These are phyloP conservation scores for Hypomontagnella submonticulosa DNA, from an alignment of 495 filamentous ascomycete species.

Conservation along the genomic window DNA sequence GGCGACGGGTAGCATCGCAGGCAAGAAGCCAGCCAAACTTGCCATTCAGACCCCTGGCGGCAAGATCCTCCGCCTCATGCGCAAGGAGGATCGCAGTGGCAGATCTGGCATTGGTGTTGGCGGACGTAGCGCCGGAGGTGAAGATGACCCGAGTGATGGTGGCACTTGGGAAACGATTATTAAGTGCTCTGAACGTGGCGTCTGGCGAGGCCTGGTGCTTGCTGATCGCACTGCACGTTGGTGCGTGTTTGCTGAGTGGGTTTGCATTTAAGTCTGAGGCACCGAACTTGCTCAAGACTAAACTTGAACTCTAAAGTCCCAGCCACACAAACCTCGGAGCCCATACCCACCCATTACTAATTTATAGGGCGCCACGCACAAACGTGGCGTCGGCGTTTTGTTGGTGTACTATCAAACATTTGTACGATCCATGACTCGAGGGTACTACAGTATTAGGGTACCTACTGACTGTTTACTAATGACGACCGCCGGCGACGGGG, in stretches of 20 bases:
- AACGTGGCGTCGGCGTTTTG: no score
- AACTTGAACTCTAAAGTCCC: background rate
- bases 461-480: constrained; percentile 13
- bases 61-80: constrained; percentile 89
- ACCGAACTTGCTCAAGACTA: background rate
- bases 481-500: constrained; percentile 11
- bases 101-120: constrained; percentile 54
- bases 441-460: background rate
- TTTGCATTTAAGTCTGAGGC: constrained; percentile 52
- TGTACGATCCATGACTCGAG: constrained; percentile 1
- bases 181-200: constrained; percentile 90
- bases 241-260: constrained; percentile 99
- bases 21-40: constrained; percentile 90
- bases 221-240: constrained; percentile 95
- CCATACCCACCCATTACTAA: background rate
- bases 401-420: no score
- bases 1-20: constrained; percentile 53
- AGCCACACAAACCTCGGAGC: background rate
- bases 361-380: no score
- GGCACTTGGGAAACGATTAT: constrained; percentile 97
- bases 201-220: constrained; percentile 92
- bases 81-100: constrained; percentile 80
- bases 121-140: constrained; percentile 57
- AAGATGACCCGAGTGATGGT: constrained; percentile 74
- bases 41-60: constrained; percentile 96